Percentiles rank a stretch among this genome's conserved stretches.
Conservation (phyloP, 1,139 yeast genomes). For the Kodamaea fungicola region DNA sequence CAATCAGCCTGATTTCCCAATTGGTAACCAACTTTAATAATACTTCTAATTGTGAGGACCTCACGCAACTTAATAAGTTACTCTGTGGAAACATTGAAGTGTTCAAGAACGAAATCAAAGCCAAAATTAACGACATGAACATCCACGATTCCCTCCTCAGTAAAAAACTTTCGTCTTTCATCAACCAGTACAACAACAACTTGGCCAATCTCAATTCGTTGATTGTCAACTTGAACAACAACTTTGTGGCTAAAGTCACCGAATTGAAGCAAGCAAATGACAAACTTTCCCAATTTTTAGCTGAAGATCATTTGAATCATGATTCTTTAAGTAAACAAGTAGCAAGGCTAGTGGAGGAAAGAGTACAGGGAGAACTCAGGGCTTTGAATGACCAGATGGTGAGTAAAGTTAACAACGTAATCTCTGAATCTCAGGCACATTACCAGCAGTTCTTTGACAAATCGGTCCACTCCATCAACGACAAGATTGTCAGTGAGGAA, state of each 20-base stretch:
- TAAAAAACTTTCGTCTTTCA: conserved; percentile 10
- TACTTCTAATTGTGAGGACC: conserved; percentile 3
- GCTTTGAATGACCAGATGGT: conserved; percentile 4
- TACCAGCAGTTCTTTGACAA: conserved; percentile 7
- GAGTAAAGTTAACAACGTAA: conserved; percentile 1
- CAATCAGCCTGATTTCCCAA: conserved; percentile 6
- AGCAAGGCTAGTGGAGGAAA: conserved; percentile 6
- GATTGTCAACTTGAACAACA: conserved; percentile 7
- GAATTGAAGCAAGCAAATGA: conserved; percentile 8
- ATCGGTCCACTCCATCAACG: conserved; percentile 5
- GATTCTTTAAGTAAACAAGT: conserved; percentile 6
- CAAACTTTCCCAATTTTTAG: conserved; percentile 7
- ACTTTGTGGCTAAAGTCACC: background rate
- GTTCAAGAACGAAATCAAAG: conserved; percentile 3
- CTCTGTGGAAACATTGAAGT: conserved; percentile 6
- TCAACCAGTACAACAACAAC: conserved; percentile 11
- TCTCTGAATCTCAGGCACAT: conserved; percentile 2
- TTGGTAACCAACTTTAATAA: conserved; percentile 5
- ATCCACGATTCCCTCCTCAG: conserved; percentile 9
- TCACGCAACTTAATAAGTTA: conserved; percentile 7
- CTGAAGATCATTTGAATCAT: conserved; percentile 8
- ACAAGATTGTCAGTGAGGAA: conserved; percentile 7
- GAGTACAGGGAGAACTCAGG: conserved; percentile 5
- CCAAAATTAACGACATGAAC: conserved; percentile 8
- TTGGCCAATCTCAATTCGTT: conserved; percentile 8